Conservation (phyloP, 441 rosid genomes). For the Mallotus japonicus region DNA sequence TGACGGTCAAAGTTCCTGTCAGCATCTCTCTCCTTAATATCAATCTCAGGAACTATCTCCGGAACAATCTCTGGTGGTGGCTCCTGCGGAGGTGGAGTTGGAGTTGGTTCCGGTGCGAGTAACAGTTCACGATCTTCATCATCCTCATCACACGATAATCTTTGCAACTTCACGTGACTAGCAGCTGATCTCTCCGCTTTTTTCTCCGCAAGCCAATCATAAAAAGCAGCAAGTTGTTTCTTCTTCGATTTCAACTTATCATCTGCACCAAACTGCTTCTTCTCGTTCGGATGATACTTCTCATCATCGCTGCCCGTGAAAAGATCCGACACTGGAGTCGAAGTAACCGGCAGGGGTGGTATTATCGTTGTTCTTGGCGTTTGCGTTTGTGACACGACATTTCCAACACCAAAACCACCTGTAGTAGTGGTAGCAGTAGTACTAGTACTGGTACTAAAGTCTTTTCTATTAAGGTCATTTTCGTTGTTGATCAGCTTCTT, state of each 20-base stretch:
- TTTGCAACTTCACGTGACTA: slow-evolving; percentile 39
- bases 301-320: slow-evolving; percentile 49
- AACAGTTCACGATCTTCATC: slow-evolving; percentile 40
- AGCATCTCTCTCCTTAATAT: slow-evolving; percentile 36
- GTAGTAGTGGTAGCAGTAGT: not conserved
- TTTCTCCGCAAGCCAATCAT: slow-evolving; percentile 67
- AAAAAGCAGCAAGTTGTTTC: slow-evolving; percentile 59
- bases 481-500: slow-evolving; percentile 29
- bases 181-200: slow-evolving; percentile 42
- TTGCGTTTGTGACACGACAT: slow-evolving; percentile 24
- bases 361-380: slow-evolving; percentile 6
- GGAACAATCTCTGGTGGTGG: slow-evolving; percentile 22
- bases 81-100: slow-evolving; percentile 38
- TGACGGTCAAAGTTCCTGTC: slow-evolving; percentile 61
- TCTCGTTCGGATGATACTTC: slow-evolving; percentile 28
- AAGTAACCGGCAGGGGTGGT: not conserved
- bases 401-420: slow-evolving; percentile 3
- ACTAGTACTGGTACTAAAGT: not conserved
- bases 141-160: slow-evolving; percentile 13
- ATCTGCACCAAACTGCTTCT: slow-evolving; percentile 40
- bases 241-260: slow-evolving; percentile 44
- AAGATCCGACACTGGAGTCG: slow-evolving; percentile 42
- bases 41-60: not conserved
- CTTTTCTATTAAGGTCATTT: slow-evolving; percentile 30
- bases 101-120: slow-evolving; percentile 33